Percentiles rank a stretch among this genome's conserved stretches.
Evolutionary conservation across 306 rosid species (phyloP).

Genomic region (Quercus bicolor): DNA sequence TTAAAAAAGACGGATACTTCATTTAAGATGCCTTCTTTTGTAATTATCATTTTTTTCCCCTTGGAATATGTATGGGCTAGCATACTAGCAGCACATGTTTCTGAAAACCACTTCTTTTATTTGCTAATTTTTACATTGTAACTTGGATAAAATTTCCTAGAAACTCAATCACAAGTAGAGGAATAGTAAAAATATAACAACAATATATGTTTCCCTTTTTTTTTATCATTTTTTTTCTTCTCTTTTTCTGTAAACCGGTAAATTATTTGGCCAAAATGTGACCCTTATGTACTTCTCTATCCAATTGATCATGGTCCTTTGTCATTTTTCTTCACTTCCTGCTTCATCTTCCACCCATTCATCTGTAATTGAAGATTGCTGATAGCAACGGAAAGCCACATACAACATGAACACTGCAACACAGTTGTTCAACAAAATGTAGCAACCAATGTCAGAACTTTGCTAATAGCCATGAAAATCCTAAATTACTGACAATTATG

Average conservation of each 20-base stretch:
- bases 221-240: conserved; percentile 25
- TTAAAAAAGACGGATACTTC: no score
- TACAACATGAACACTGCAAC: conserved; percentile 69
- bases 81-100: not conserved
- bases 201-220: not conserved
- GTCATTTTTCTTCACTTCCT: conserved; percentile 40
- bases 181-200: not conserved
- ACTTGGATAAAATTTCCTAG: not conserved
- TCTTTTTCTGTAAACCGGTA: conserved; percentile 9
- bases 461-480: not conserved
- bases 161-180: not conserved
- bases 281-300: not conserved
- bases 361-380: conserved; percentile 49
- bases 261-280: not conserved
- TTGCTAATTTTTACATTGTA: not conserved
- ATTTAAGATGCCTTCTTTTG: no score
- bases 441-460: not conserved
- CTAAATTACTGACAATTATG: not conserved
- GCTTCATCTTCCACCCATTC: conserved; percentile 51
- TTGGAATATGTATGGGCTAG: no score
- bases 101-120: not conserved
- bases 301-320: conserved; percentile 8
- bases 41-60: no score
- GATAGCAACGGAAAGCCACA: conserved; percentile 76
- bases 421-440: not conserved